Evolutionary conservation across 768 basidiomycete genomes (phyloP).

Genomic region (Boletellus ananas): DNA sequence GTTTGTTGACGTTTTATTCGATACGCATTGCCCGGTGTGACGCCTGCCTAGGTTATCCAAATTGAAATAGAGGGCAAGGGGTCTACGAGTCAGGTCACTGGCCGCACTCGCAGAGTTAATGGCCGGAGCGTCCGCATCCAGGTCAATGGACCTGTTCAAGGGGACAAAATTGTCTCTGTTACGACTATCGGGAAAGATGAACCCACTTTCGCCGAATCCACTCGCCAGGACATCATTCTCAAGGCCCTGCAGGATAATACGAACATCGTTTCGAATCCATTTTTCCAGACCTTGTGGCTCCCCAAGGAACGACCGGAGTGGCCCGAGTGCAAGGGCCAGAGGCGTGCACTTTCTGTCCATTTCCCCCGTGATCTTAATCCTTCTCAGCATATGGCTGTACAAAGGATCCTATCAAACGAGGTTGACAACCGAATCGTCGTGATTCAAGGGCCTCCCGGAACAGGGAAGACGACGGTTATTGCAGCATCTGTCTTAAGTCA

Average conservation of each 20-base stretch:
- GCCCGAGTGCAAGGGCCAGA: conserved; percentile 3
- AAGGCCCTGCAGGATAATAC: conserved; percentile 14
- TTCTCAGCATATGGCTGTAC: conserved; percentile 29
- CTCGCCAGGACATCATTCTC: conserved; percentile 23
- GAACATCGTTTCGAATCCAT: conserved; percentile 18
- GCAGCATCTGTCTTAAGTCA: conserved; percentile 33
- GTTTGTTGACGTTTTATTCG: conserved; percentile 28
- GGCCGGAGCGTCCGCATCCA: conserved; percentile 39
- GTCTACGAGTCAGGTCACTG: conserved; percentile 3
- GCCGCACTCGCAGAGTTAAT: conserved; percentile 22
- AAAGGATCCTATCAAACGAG: conserved; percentile 27
- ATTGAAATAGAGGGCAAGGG: conserved; percentile 14
- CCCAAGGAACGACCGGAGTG: conserved; percentile 16
- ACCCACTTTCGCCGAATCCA: conserved; percentile 52
- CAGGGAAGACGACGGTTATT: conserved; percentile 45
- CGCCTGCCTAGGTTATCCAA: conserved; percentile 13
- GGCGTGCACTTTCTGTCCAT: not conserved
- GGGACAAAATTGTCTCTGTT: conserved; percentile 30
- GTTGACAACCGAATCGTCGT: conserved; percentile 21
- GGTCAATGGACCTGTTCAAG: conserved; percentile 21
- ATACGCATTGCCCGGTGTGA: not conserved
- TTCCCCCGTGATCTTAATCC: conserved; percentile 14
- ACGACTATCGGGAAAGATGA: conserved; percentile 51
- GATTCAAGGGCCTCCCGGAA: conserved; percentile 39
- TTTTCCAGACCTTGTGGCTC: conserved; percentile 29